Percentiles rank a stretch among this genome's conserved stretches.
These are phyloP conservation scores for Grigorovia transvaalensis DNA, from an alignment of 805 yeast species.

Conservation along the genomic window DNA sequence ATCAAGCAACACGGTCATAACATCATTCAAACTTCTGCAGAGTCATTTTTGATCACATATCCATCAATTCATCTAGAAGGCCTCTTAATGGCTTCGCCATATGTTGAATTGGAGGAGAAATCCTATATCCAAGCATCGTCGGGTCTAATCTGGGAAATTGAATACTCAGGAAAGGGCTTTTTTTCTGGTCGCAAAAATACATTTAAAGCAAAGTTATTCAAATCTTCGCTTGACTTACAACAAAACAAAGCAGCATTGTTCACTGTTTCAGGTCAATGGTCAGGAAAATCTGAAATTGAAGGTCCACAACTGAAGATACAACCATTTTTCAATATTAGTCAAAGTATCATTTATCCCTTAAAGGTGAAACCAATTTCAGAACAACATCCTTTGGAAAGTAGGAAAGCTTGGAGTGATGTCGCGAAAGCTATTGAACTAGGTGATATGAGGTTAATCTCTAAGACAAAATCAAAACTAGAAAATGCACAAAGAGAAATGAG, in stretches of 20 bases:
- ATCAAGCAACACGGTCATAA: conserved; percentile 94
- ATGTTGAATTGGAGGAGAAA: conserved; percentile 84
- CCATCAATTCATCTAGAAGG: conserved; percentile 96
- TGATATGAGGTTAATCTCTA: conserved; percentile 64
- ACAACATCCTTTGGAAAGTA: conserved; percentile 72
- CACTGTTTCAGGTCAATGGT: conserved; percentile 90
- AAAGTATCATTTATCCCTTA: conserved; percentile 42
- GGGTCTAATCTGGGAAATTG: conserved; percentile 66
- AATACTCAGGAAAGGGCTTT: conserved; percentile 87
- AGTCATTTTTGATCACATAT: conserved; percentile 64
- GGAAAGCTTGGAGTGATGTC: conserved; percentile 83
- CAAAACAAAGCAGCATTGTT: conserved; percentile 56
- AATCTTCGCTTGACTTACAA: conserved; percentile 38
- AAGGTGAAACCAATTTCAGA: conserved; percentile 70
- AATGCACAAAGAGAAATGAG: conserved; percentile 77
- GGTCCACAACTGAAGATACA: conserved; percentile 36
- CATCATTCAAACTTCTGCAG: conserved; percentile 52
- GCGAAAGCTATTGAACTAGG: conserved; percentile 76
- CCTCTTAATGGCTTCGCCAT: conserved; percentile 79
- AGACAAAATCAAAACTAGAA: conserved; percentile 70
- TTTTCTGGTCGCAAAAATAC: conserved; percentile 93
- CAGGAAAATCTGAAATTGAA: conserved; percentile 57
- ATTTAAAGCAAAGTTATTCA: conserved; percentile 74
- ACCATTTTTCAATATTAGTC: conserved; percentile 53
- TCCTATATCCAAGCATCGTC: conserved; percentile 71